Evolutionary conservation across 208 protist species (phyloP).

Genomic region (Phytomonas sp.): DNA sequence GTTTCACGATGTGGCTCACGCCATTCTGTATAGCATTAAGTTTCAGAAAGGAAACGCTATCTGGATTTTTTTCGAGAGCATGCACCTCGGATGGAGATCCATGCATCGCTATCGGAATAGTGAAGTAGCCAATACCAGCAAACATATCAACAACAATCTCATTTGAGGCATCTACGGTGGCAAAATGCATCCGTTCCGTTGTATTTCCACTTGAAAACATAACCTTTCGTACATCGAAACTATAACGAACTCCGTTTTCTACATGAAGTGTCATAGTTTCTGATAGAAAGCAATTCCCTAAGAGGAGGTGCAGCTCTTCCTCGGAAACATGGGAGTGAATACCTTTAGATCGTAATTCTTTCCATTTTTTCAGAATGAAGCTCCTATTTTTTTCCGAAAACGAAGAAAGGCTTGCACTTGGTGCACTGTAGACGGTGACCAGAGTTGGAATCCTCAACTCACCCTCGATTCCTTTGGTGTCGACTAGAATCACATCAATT

Average conservation of each 20-base stretch:
- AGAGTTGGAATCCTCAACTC: constrained; percentile 68
- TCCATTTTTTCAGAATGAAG: constrained; percentile 10
- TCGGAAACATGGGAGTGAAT: constrained; percentile 7
- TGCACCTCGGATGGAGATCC: constrained; percentile 30
- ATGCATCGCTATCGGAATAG: constrained; percentile 76
- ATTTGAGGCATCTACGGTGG: constrained; percentile 31
- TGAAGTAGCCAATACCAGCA: constrained; percentile 89
- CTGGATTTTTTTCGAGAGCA: constrained; percentile 87
- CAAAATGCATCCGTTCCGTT: constrained; percentile 88
- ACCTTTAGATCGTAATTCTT: not conserved
- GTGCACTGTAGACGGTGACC: constrained; percentile 20
- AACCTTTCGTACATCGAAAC: constrained; percentile 73
- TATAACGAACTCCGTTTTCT: constrained; percentile 86
- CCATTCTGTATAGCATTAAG: constrained; percentile 77
- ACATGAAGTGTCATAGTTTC: constrained; percentile 80
- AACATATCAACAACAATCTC: constrained; percentile 92
- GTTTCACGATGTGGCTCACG: constrained; percentile 56
- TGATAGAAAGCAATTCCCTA: constrained; percentile 21
- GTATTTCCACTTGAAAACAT: constrained; percentile 93
- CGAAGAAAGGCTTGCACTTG: not conserved
- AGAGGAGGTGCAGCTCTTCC: constrained; percentile 16
- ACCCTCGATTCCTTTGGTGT: constrained; percentile 59
- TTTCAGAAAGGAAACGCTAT: constrained; percentile 61
- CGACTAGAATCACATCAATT: constrained; percentile 70
- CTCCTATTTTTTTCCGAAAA: not conserved